phyloP scores from a whole-genome alignment of 2,329 filamentous ascomycete genomes.

The Colletotrichum tropicale region DNA sequence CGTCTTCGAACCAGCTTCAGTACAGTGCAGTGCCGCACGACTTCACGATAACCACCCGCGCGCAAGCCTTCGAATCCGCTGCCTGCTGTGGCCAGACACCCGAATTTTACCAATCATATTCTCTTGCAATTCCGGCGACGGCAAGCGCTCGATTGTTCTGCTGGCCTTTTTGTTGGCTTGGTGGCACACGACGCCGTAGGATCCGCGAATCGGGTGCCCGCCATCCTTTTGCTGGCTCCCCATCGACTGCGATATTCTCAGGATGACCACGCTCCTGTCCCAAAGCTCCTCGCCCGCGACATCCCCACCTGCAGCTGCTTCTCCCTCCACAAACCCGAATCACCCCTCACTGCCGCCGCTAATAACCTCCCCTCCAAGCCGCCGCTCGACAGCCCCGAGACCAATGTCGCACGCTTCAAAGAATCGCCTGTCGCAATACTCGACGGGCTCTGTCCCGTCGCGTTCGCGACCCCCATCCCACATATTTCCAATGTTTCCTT shows the following conservation, averaged over 20 bases:
- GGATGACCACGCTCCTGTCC: conserved; percentile 61
- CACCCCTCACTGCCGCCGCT: conserved; percentile 61
- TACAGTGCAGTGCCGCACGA: not conserved
- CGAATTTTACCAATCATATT: not conserved
- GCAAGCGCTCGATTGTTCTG: not conserved
- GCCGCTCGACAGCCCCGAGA: conserved; percentile 64
- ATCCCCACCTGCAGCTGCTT: conserved; percentile 54
- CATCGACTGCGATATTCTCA: conserved; percentile 18
- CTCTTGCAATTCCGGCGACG: not conserved
- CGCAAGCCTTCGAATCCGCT: not conserved
- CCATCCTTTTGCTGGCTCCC: conserved; percentile 25
- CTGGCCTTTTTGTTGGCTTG: not conserved
- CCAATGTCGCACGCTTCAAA: conserved; percentile 80
- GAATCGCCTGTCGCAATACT: conserved; percentile 85
- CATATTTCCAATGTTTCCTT: conserved; percentile 82
- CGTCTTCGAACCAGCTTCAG: not conserved
- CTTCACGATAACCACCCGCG: conserved; percentile 12
- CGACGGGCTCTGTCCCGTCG: conserved; percentile 68
- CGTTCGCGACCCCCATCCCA: conserved; percentile 83
- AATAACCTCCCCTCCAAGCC: conserved; percentile 61
- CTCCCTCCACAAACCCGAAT: conserved; percentile 51
- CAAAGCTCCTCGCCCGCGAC: conserved; percentile 58
- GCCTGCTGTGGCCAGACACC: not conserved
- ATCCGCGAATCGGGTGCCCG: conserved; percentile 26
- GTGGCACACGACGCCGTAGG: conserved; percentile 15